A percentile compares a stretch with the other conserved stretches of the same genome.
Conservation (phyloP, 345 rosid genomes). For the Adansonia digitata region DNA sequence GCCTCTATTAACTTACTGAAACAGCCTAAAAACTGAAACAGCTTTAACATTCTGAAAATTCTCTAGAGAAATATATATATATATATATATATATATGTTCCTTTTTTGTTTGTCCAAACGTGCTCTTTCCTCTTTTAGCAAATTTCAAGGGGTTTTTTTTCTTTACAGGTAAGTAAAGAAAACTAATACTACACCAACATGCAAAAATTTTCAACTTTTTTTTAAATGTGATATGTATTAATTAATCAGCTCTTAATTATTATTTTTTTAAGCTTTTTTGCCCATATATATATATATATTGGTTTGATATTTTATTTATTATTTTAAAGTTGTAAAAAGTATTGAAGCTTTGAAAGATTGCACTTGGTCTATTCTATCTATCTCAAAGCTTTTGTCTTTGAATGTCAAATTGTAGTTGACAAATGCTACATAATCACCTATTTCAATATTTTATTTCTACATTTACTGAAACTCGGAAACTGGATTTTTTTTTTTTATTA, state of each 20-base stretch:
- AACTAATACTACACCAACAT: background rate
- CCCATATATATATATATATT: too few relatives aligned
- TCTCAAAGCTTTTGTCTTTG: too few relatives aligned
- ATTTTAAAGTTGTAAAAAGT: too few relatives aligned
- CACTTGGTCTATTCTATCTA: too few relatives aligned
- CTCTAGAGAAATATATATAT: background rate
- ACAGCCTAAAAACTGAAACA: background rate
- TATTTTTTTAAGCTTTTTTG: too few relatives aligned
- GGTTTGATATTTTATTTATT: too few relatives aligned
- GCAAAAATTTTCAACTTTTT: background rate
- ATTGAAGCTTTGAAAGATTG: background rate
- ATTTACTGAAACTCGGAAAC: background rate
- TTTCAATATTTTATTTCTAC: too few relatives aligned
- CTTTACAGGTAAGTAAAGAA: background rate
- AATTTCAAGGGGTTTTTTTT: background rate
- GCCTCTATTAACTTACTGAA: background rate
- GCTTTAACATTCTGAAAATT: background rate
- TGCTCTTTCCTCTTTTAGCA: background rate
- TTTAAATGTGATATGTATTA: background rate
- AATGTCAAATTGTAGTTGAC: too few relatives aligned
- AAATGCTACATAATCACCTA: too few relatives aligned
- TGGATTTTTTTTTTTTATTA: background rate
- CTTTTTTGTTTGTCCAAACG: background rate
- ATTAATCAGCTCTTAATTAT: background rate
- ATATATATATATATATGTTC: background rate